phyloP scores from a whole-genome alignment of 2,329 filamentous ascomycete genomes.

The Claviceps paspali region DNA sequence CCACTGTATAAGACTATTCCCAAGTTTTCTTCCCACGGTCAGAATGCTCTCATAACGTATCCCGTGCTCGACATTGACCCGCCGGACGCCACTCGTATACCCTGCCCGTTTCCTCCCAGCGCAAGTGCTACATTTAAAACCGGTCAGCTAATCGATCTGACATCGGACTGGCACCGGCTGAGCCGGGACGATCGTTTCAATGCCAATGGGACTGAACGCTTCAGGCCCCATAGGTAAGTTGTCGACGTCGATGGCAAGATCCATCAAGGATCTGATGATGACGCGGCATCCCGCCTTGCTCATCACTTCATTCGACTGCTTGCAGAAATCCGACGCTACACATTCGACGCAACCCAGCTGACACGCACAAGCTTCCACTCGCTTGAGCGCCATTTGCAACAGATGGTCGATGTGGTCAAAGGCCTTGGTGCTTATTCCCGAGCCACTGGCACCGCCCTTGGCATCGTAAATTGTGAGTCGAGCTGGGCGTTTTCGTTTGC shows the following conservation, averaged over 20 bases:
- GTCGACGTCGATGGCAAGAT: constrained; percentile 67
- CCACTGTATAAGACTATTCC: too few relatives aligned
- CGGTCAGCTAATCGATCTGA: neutral
- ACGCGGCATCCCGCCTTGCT: constrained; percentile 79
- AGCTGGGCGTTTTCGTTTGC: constrained; percentile 65
- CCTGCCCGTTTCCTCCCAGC: neutral
- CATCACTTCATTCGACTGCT: constrained; percentile 80
- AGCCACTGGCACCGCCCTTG: constrained; percentile 71
- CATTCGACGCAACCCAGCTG: constrained; percentile 77
- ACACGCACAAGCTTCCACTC: constrained; percentile 65
- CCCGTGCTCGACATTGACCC: too few relatives aligned
- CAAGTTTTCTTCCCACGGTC: too few relatives aligned
- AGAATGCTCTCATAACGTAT: too few relatives aligned
- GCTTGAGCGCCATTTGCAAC: constrained; percentile 56
- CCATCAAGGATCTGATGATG: constrained; percentile 61
- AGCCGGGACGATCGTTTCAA: constrained; percentile 72
- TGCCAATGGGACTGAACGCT: constrained; percentile 48
- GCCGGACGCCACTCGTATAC: too few relatives aligned
- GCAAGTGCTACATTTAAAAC: neutral
- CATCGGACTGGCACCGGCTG: constrained; percentile 38
- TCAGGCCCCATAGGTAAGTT: constrained; percentile 76
- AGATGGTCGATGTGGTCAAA: constrained; percentile 83
- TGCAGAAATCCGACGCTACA: constrained; percentile 71
- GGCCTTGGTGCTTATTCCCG: constrained; percentile 78
- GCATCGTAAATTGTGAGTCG: constrained; percentile 89